Percentiles rank a stretch among this genome's conserved stretches.
Evolutionary conservation across 108 stramenopile genomes (phyloP).

Genomic region (Schizochytrium sp.): DNA sequence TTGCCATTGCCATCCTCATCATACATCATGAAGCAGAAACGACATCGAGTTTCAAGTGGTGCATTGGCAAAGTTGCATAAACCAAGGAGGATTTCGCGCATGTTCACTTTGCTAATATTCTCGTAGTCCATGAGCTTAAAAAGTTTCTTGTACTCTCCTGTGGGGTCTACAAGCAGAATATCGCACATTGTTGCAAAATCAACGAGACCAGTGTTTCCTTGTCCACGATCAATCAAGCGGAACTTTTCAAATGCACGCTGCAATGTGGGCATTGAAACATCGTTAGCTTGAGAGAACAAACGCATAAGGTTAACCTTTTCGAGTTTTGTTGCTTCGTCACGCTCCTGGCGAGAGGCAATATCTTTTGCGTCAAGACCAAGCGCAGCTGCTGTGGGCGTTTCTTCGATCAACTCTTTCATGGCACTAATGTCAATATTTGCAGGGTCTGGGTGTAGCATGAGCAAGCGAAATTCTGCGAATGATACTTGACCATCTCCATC

Average conservation of each 20-base stretch:
- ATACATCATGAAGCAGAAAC: conserved; percentile 81
- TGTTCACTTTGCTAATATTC: conserved; percentile 67
- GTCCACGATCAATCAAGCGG: not conserved
- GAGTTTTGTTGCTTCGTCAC: not conserved
- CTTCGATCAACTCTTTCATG: conserved; percentile 10
- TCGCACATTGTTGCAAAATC: conserved; percentile 72
- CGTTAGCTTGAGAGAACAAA: conserved; percentile 15
- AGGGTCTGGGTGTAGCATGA: conserved; percentile 82
- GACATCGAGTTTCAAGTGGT: conserved; percentile 73
- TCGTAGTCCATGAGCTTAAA: conserved; percentile 74
- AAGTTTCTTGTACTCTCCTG: conserved; percentile 78
- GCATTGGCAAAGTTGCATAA: conserved; percentile 79
- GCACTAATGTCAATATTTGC: conserved; percentile 68
- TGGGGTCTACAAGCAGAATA: conserved; percentile 76
- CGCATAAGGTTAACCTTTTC: conserved; percentile 35
- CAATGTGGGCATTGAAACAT: conserved; percentile 13
- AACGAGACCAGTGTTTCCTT: conserved; percentile 24
- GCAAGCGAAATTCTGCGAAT: conserved; percentile 79
- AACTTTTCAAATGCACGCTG: conserved; percentile 60
- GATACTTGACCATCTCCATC: conserved; percentile 87
- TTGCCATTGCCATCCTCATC: conserved; percentile 80
- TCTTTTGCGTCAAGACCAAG: conserved; percentile 55
- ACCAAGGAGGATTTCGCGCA: conserved; percentile 79
- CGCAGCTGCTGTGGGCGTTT: too few species aligned
- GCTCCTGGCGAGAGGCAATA: conserved; percentile 4